These are phyloP conservation scores for Bruguiera sexangula DNA, from an alignment of 345 rosid species.

Conservation along the genomic window DNA sequence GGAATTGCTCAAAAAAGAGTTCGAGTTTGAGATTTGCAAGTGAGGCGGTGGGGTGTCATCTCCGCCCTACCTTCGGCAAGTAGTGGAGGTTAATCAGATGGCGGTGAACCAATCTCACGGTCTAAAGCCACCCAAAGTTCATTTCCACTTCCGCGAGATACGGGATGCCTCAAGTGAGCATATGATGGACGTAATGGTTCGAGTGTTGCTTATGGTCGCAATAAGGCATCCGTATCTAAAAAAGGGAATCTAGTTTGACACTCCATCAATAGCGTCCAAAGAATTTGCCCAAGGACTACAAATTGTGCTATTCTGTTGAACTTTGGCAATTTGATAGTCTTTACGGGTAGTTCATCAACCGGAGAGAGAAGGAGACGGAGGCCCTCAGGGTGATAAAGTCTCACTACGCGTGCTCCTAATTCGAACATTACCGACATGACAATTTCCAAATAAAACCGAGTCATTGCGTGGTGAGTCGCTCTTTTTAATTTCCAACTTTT, in stretches of 20 bases:
- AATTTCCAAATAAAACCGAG: not conserved
- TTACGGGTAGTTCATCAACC: too few species aligned
- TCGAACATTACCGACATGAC: too few species aligned
- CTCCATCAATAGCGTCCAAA: too few species aligned
- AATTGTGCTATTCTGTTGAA: too few species aligned
- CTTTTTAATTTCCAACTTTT: not conserved
- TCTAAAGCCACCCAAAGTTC: slow-evolving; percentile 7
- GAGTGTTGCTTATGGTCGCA: too few species aligned
- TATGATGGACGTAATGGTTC: not conserved
- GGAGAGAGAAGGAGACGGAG: too few species aligned
- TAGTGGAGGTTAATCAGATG: not conserved
- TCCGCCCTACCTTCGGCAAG: not conserved
- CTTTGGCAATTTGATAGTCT: too few species aligned
- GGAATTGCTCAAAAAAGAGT: not conserved
- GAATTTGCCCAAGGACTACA: too few species aligned
- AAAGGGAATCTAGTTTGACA: too few species aligned
- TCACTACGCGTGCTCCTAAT: not conserved
- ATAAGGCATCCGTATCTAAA: too few species aligned
- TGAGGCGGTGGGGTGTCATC: not conserved
- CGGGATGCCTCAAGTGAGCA: not conserved
- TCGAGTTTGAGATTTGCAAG: not conserved
- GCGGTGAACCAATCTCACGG: not conserved
- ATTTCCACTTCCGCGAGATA: slow-evolving; percentile 20
- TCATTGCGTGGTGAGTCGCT: not conserved
- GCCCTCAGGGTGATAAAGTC: not conserved